Evolutionary conservation across 1,284 basidiomycete genomes (phyloP).

Genomic region (Tilletia indica): DNA sequence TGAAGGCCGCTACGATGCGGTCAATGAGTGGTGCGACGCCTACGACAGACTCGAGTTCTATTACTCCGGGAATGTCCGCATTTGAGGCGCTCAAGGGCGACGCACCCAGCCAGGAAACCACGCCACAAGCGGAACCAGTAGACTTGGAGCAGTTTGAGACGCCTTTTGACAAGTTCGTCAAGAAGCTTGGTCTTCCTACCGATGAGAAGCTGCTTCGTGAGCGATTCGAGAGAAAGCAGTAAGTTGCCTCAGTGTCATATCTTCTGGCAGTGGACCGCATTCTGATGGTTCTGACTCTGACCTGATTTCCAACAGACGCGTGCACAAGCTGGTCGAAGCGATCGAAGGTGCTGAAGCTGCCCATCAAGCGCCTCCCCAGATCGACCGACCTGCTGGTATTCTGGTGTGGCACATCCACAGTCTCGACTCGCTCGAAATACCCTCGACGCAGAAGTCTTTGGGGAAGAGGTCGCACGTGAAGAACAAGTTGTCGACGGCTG

Average conservation of each 20-base stretch:
- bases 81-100: conserved; percentile 1
- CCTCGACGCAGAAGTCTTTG: conserved; percentile 33
- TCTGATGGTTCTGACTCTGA: background rate
- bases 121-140: background rate
- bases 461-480: background rate
- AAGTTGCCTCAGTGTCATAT: conserved; percentile 21
- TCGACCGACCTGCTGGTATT: conserved; percentile 37
- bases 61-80: background rate
- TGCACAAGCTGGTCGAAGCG: conserved; percentile 35
- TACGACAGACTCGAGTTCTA: conserved; percentile 17
- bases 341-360: conserved; percentile 42
- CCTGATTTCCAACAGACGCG: conserved; percentile 20
- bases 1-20: conserved; percentile 24
- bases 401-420: conserved; percentile 50
- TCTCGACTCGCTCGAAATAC: conserved; percentile 41
- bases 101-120: background rate
- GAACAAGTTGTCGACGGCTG: background rate
- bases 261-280: background rate
- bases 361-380: conserved; percentile 32
- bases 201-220: conserved; percentile 35
- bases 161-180: conserved; percentile 45
- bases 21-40: conserved; percentile 19
- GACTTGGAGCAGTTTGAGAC: conserved; percentile 32
- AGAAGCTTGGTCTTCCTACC: conserved; percentile 39
- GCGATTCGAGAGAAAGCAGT: conserved; percentile 36